Evolutionary conservation across 805 yeast genomes (phyloP).

Genomic region (Metschnikowia gelsemii): DNA sequence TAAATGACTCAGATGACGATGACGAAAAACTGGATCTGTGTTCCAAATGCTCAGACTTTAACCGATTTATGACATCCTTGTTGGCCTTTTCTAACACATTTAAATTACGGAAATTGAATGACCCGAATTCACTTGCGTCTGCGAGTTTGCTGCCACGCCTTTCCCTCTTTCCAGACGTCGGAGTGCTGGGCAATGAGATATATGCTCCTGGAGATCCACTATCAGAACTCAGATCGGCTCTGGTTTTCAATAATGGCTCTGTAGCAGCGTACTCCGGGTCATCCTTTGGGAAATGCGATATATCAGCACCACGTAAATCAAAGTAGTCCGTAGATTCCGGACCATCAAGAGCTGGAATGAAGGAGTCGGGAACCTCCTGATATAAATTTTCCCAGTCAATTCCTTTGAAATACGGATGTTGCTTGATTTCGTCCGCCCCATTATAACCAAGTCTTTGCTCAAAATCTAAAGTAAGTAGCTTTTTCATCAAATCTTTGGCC

Average conservation of each 20-base stretch:
- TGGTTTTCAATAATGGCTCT: constrained; percentile 48
- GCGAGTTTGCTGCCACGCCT: constrained; percentile 71
- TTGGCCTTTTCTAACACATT: constrained; percentile 91
- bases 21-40: constrained; percentile 51
- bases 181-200: constrained; percentile 23
- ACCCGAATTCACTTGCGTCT: constrained; percentile 82
- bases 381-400: constrained; percentile 75
- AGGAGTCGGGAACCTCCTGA: constrained; percentile 65
- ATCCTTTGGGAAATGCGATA: constrained; percentile 57
- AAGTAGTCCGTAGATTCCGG: constrained; percentile 92
- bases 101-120: constrained; percentile 84
- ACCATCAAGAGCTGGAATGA: constrained; percentile 73
- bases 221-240: constrained; percentile 35
- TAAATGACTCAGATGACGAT: constrained; percentile 47
- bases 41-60: constrained; percentile 79
- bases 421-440: constrained; percentile 76
- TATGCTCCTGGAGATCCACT: constrained; percentile 15
- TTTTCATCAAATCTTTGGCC: constrained; percentile 72
- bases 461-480: constrained; percentile 64
- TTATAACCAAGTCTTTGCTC: constrained; percentile 67
- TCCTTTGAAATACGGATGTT: constrained; percentile 72
- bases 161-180: constrained; percentile 48
- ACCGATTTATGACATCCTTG: constrained; percentile 83
- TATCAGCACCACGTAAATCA: constrained; percentile 83
- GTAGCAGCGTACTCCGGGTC: constrained; percentile 27